Percentiles rank a stretch among this genome's conserved stretches.
Evolutionary conservation across 305 asterid species (phyloP).

Genomic region (Fraxinus velutina): DNA sequence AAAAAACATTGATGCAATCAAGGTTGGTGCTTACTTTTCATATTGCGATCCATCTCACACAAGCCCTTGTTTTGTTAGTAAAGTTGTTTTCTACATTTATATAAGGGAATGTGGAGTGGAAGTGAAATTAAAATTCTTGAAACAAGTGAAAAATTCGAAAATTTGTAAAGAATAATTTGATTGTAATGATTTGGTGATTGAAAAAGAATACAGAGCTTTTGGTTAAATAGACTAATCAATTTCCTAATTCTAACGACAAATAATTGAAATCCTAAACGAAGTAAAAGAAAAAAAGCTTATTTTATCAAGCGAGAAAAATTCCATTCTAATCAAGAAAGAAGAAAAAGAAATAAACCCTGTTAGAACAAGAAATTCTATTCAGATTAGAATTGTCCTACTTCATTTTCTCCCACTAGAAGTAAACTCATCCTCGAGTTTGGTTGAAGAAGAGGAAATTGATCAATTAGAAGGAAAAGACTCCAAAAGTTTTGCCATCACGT

Average conservation of each 20-base stretch:
- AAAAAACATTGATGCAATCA: constrained; percentile 95
- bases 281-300: not conserved
- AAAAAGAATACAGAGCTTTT: not conserved
- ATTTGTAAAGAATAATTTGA: not conserved
- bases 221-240: not conserved
- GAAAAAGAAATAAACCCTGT: not conserved
- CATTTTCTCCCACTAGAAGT: not conserved
- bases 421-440: not conserved
- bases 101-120: not conserved
- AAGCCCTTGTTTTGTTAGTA: not conserved
- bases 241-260: not conserved
- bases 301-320: not conserved
- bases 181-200: not conserved
- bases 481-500: not conserved
- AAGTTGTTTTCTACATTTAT: not conserved
- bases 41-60: not conserved
- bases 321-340: not conserved
- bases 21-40: constrained; percentile 47
- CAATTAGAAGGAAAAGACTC: not conserved
- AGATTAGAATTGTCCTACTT: not conserved
- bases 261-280: not conserved
- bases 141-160: not conserved
- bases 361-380: not conserved
- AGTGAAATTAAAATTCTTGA: not conserved
- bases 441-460: not conserved